These are phyloP conservation scores for Linum trigynum DNA, from an alignment of 345 rosid species.

Conservation along the genomic window DNA sequence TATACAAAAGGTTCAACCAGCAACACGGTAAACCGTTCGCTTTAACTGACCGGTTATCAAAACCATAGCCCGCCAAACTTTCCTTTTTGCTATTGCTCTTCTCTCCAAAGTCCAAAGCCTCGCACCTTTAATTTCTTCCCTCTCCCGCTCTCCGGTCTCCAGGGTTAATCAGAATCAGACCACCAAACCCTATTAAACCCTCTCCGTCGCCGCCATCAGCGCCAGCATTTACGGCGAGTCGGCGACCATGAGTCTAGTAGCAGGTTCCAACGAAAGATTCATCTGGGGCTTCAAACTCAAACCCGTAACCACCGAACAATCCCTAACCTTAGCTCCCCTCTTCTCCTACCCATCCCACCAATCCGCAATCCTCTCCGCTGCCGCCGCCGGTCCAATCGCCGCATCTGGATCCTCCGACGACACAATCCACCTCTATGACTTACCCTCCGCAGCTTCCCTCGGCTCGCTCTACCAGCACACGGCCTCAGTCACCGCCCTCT, in stretches of 20 bases:
- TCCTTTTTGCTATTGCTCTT: too few species aligned
- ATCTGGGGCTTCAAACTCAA: conserved; percentile 85
- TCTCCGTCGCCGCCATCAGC: not conserved
- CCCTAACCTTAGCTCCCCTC: conserved; percentile 36
- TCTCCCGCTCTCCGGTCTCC: not conserved
- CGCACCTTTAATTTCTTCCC: not conserved
- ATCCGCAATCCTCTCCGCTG: conserved; percentile 67
- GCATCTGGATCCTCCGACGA: conserved; percentile 82
- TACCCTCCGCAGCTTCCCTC: conserved; percentile 70
- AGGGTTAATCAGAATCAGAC: not conserved
- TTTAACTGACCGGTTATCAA: too few species aligned
- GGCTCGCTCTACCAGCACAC: conserved; percentile 63
- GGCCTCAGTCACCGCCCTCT: conserved; percentile 62
- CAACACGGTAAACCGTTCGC: too few species aligned
- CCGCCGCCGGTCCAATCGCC: conserved; percentile 68
- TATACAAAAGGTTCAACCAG: too few species aligned
- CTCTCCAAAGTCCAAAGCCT: not conserved
- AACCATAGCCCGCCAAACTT: too few species aligned
- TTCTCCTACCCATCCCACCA: conserved; percentile 90
- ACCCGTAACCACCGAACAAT: conserved; percentile 27
- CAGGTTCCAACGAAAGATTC: conserved; percentile 87
- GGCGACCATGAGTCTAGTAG: conserved; percentile 50
- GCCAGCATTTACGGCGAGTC: not conserved
- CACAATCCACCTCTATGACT: conserved; percentile 77
- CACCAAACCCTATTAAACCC: not conserved